These are phyloP conservation scores for Trichoderma virens DNA, from an alignment of 495 filamentous ascomycete species.

Conservation along the genomic window DNA sequence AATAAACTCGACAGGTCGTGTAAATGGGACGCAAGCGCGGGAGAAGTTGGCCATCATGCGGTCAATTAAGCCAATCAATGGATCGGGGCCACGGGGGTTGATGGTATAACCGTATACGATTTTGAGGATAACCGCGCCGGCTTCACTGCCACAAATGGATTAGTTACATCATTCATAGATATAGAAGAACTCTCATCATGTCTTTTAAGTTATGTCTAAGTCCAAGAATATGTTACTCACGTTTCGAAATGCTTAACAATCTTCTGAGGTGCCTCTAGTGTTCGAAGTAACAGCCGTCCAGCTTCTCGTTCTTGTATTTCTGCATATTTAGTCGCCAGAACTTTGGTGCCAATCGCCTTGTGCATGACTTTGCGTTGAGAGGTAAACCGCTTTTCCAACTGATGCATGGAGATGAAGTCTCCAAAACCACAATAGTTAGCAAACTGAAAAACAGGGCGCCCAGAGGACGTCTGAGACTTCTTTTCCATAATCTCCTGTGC, in stretches of 20 bases:
- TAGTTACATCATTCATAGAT: no score
- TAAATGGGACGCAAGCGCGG: slow-evolving; percentile 22
- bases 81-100: slow-evolving; percentile 28
- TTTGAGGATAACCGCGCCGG: slow-evolving; percentile 34
- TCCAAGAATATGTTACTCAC: slow-evolving; percentile 15
- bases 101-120: slow-evolving; percentile 38
- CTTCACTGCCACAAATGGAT: slow-evolving; percentile 12
- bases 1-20: slow-evolving; percentile 35
- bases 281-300: slow-evolving; percentile 26
- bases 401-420: background rate
- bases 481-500: slow-evolving; percentile 17
- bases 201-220: no score
- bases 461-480: slow-evolving; percentile 15
- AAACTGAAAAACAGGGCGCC: background rate
- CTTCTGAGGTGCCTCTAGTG: slow-evolving; percentile 24
- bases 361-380: background rate
- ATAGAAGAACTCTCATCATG: no score
- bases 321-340: slow-evolving; percentile 17
- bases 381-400: background rate
- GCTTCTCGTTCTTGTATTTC: slow-evolving; percentile 29
- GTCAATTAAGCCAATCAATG: slow-evolving; percentile 30
- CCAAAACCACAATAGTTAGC: background rate
- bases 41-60: slow-evolving; percentile 28
- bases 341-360: background rate
- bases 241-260: slow-evolving; percentile 29